Conservation (phyloP, 2,329 filamentous ascomycete species). For the Xylariaceae sp. region DNA sequence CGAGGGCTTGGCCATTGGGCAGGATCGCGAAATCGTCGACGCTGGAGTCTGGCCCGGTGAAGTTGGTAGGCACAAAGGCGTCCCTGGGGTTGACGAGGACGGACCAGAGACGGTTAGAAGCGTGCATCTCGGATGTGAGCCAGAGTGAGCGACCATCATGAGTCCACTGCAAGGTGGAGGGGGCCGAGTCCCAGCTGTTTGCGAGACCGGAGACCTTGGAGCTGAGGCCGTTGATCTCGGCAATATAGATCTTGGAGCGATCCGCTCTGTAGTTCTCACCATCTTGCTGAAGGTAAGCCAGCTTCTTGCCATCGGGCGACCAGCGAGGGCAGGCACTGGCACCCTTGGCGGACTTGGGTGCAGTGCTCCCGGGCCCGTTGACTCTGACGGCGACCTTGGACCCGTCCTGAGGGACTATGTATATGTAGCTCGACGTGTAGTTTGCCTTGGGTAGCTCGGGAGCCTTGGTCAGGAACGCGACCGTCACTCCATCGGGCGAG, state of each 20-base stretch:
- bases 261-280: conserved; percentile 12
- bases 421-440: conserved; percentile 14
- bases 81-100: conserved; percentile 8
- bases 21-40: conserved; percentile 10
- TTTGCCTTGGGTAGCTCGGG: conserved; percentile 14
- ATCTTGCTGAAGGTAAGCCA: conserved; percentile 13
- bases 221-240: conserved; percentile 5
- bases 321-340: conserved; percentile 12
- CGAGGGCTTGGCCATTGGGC: conserved; percentile 9
- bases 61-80: conserved; percentile 12
- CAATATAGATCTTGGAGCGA: conserved; percentile 12
- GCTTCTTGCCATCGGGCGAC: conserved; percentile 13
- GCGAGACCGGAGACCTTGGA: conserved; percentile 8
- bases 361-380: conserved; percentile 10
- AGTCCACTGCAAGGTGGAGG: conserved; percentile 10
- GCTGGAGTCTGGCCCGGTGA: conserved; percentile 14
- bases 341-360: conserved; percentile 8
- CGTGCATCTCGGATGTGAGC: conserved; percentile 12
- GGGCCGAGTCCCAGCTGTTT: conserved; percentile 12
- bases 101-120: conserved; percentile 9
- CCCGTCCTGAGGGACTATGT: conserved; percentile 12
- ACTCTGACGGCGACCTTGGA: conserved; percentile 9
- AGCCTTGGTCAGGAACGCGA: conserved; percentile 15
- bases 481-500: conserved; percentile 10
- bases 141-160: conserved; percentile 7